Evolutionary conservation across 2,329 filamentous ascomycete species (phyloP), one percentile per base, ranked within the genome.

Genomic region (Xylaria sp.): DNA sequence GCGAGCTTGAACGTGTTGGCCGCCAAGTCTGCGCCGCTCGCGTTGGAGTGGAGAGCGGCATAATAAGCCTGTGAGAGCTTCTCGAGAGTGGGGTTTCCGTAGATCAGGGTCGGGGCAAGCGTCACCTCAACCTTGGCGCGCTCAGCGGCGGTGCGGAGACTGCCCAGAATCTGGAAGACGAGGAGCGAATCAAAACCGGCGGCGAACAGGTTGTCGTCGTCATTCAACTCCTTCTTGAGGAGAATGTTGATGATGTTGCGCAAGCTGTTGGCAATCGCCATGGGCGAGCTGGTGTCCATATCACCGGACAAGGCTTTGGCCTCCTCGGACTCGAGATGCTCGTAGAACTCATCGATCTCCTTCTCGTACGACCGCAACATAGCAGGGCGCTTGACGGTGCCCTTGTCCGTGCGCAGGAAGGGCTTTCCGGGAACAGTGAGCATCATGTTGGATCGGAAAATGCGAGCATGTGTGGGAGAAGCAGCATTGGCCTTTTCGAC

Each of bases 151-250:
- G 79, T 66, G 54, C 72, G 67, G 25, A 73, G 70, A 62, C 75
- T 64, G 48, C 71, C 73, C 46, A 77, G 74, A 15, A 78, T 74
- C 54, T 79, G 67, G 58, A 68, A 68, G 4, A 68, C 67, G 15
- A 68, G 73, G 38, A 79, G 69, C 0, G 77, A 78, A 48, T 79
- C 74, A 55, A 79, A 70, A 15, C 75, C 78, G 23, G 59, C 67
- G 8, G 61, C 33, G 37, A 71, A 70, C 25, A 71, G 63, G 55
- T 71, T 67, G 9, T 69, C 67, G 15, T 70, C 67, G 11, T 65
- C 62, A 4, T 54, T 60, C n/a, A 71, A 19, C 5, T 67, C 54
- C 29, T 65, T 63, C 63, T 66, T 63, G 17, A 68, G 40, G 27
- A 68, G 41, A 4, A 62, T 43, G 19, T 54, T 58, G 62, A 67